Evolutionary conservation across 352 stramenopile species (phyloP).

Genomic region (Globisporangium radiosum): DNA sequence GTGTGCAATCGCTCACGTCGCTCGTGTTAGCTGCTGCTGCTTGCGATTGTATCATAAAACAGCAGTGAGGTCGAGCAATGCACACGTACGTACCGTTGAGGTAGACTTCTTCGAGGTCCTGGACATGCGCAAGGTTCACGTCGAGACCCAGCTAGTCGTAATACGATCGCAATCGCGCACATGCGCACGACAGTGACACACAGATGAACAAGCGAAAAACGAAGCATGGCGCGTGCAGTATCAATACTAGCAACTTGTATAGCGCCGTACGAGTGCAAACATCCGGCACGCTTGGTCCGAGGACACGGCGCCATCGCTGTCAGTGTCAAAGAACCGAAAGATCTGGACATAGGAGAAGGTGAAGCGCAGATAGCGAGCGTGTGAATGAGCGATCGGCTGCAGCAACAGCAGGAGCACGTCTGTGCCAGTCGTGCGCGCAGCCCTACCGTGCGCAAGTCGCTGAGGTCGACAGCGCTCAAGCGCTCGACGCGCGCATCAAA

Average conservation of each 20-base stretch:
- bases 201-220: too few species aligned
- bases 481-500: slow-evolving; percentile 53
- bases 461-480: slow-evolving; percentile 40
- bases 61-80: too few species aligned
- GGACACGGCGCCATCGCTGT: slow-evolving; percentile 50
- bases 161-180: neutral
- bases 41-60: neutral
- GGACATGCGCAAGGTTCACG: slow-evolving; percentile 41
- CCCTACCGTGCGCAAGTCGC: slow-evolving; percentile 39
- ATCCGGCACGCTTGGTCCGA: slow-evolving; percentile 54
- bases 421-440: neutral
- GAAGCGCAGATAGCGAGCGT: too few species aligned
- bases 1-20: neutral
- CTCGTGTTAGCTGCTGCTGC: neutral
- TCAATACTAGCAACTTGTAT: neutral
- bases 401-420: neutral
- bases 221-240: too few species aligned
- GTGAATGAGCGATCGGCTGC: neutral
- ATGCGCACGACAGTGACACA: neutral
- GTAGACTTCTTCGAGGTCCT: slow-evolving; percentile 58
- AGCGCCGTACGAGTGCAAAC: slow-evolving; percentile 38
- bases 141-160: slow-evolving; percentile 37
- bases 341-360: slow-evolving; percentile 25
- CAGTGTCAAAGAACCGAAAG: slow-evolving; percentile 71
- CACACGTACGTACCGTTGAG: slow-evolving; percentile 29